Conservation (phyloP, 352 stramenopile species). For the Phytophthora podocarpi region DNA sequence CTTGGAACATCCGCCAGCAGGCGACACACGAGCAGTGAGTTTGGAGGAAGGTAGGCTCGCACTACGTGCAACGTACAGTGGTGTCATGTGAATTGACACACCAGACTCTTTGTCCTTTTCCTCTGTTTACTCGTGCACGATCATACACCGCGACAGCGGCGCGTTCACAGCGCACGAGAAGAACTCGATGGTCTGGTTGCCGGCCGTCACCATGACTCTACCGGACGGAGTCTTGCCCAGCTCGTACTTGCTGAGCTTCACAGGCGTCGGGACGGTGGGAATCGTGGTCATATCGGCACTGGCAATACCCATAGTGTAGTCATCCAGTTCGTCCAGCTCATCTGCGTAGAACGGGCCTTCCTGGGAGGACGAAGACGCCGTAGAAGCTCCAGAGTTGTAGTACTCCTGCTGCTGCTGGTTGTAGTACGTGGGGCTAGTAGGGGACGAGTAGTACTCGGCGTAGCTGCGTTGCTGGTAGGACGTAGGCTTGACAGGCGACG, state of each 20-base stretch:
- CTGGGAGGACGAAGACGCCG: constrained; percentile 79
- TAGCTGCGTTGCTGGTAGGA: constrained; percentile 35
- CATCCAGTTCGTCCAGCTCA: constrained; percentile 75
- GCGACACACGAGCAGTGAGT: constrained; percentile 24
- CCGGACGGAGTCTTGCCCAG: constrained; percentile 79
- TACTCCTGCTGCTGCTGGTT: constrained; percentile 67
- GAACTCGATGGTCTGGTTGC: constrained; percentile 88
- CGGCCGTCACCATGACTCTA: constrained; percentile 71
- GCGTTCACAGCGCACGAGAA: constrained; percentile 84
- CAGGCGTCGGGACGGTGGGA: constrained; percentile 72
- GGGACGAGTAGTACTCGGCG: constrained; percentile 48
- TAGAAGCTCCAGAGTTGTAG: constrained; percentile 77
- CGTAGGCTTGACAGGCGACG: constrained; percentile 43
- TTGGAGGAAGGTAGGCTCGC: constrained; percentile 1
- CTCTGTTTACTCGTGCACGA: constrained; percentile 60
- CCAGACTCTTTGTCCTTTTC: constrained; percentile 4
- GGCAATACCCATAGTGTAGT: constrained; percentile 55
- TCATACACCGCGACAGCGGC: constrained; percentile 64
- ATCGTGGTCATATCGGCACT: constrained; percentile 80
- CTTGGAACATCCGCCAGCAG: constrained; percentile 21
- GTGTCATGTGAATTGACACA: background rate
- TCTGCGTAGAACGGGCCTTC: constrained; percentile 76
- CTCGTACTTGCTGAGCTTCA: constrained; percentile 78
- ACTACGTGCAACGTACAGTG: constrained; percentile 5
- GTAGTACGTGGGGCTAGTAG: constrained; percentile 48